Conservation (phyloP, 148 eudicot genomes). For the Fagopyrum tataricum region DNA sequence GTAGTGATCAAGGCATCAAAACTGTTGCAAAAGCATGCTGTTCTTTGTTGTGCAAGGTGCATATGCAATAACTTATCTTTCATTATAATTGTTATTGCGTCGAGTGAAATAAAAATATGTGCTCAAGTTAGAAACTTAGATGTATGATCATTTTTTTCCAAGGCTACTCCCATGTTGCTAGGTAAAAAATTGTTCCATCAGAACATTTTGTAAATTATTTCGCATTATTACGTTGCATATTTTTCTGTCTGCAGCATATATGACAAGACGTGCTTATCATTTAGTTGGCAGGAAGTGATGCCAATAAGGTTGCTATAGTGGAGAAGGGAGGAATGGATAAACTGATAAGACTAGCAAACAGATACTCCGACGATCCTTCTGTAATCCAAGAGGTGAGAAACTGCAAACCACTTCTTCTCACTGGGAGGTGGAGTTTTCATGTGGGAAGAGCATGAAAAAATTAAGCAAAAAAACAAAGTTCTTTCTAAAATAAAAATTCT, state of each 20-base stretch:
- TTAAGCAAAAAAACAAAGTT: not conserved
- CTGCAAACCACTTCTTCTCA: not conserved
- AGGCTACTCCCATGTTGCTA: not conserved
- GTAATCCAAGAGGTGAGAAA: slow-evolving; percentile 83
- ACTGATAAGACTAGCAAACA: slow-evolving; percentile 56
- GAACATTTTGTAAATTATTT: not conserved
- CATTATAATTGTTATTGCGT: not conserved
- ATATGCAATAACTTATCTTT: not conserved
- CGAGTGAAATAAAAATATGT: not conserved
- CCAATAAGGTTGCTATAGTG: slow-evolving; percentile 64
- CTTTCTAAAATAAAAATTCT: not conserved
- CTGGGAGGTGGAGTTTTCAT: not conserved
- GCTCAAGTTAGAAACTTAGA: not conserved
- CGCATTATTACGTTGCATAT: not conserved
- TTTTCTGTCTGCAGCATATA: not conserved
- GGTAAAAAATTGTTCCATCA: not conserved
- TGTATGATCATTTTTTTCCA: not conserved
- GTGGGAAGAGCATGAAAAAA: not conserved
- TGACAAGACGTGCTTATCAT: not conserved
- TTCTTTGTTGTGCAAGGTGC: slow-evolving; percentile 74
- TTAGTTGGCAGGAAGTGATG: slow-evolving; percentile 98
- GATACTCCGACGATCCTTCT: slow-evolving; percentile 73
- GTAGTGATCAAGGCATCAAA: slow-evolving; percentile 64
- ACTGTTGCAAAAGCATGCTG: slow-evolving; percentile 62
- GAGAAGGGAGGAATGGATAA: slow-evolving; percentile 77